These are phyloP conservation scores for Stenogyne calaminthoides DNA, from an alignment of 305 asterid genomes.

Conservation along the genomic window DNA sequence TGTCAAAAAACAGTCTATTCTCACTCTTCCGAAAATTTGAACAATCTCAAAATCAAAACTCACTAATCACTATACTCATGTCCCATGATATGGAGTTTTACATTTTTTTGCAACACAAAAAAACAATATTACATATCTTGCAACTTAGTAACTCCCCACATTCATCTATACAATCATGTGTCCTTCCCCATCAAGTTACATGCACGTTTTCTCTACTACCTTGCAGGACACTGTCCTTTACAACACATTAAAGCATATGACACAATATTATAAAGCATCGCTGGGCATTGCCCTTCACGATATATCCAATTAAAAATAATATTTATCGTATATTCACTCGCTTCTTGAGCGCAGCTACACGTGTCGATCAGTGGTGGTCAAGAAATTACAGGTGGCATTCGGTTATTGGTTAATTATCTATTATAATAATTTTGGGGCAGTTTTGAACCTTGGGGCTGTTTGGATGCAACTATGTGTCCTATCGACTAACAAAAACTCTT, in stretches of 20 bases:
- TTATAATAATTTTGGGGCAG: background rate
- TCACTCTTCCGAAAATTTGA: background rate
- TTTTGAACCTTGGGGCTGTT: conserved; percentile 33
- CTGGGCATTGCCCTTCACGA: too few species aligned
- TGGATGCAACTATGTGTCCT: conserved; percentile 46
- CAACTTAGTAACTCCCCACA: too few species aligned
- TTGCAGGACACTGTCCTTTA: too few species aligned
- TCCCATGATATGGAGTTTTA: background rate
- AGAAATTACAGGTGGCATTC: background rate
- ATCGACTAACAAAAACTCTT: conserved; percentile 32
- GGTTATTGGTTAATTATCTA: conserved; percentile 24
- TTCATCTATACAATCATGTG: conserved; percentile 24
- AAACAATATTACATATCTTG: background rate
- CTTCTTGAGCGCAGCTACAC: background rate
- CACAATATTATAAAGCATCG: too few species aligned
- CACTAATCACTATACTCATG: background rate
- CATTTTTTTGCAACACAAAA: background rate
- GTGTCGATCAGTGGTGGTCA: background rate
- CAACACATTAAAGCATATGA: too few species aligned
- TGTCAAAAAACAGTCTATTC: background rate
- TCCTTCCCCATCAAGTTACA: conserved; percentile 6
- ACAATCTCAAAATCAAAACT: conserved; percentile 6
- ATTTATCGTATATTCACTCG: background rate
- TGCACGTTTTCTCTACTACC: background rate
- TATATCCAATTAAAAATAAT: too few species aligned